Conservation (phyloP, 2,329 filamentous ascomycete species). For the Colletotrichum eremochloae region DNA sequence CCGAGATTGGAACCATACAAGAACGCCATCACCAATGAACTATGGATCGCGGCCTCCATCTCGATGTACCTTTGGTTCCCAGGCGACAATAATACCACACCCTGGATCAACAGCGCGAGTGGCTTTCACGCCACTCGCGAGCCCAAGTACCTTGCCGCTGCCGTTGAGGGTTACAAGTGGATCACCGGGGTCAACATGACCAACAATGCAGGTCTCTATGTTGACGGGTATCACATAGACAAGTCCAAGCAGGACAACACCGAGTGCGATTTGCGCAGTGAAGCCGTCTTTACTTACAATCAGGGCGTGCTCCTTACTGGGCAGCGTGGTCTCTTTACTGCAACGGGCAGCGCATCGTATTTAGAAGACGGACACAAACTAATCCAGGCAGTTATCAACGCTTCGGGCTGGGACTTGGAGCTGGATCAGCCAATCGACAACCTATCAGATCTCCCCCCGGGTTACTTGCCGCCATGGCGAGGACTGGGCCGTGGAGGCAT, state of each 20-base stretch:
- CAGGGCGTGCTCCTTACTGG: constrained; percentile 91
- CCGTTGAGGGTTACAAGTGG: constrained; percentile 85
- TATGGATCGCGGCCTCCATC: constrained; percentile 87
- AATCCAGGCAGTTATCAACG: constrained; percentile 78
- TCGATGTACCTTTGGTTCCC: constrained; percentile 93
- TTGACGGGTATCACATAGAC: constrained; percentile 89
- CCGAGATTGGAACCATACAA: constrained; percentile 87
- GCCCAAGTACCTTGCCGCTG: constrained; percentile 77
- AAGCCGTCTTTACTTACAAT: constrained; percentile 96
- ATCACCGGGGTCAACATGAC: constrained; percentile 84
- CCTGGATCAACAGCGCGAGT: constrained; percentile 63
- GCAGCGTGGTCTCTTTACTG: constrained; percentile 82
- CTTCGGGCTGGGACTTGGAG: constrained; percentile 80
- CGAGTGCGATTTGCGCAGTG: constrained; percentile 83
- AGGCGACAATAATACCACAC: constrained; percentile 80
- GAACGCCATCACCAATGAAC: constrained; percentile 95
- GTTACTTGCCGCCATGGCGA: constrained; percentile 69
- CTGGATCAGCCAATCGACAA: constrained; percentile 58
- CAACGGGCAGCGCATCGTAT: constrained; percentile 79
- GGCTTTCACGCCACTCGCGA: constrained; percentile 59
- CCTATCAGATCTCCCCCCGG: constrained; percentile 49
- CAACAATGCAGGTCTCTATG: constrained; percentile 79
- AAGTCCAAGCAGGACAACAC: constrained; percentile 73
- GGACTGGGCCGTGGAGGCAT: constrained; percentile 85
- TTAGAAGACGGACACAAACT: constrained; percentile 85